A percentile compares a stretch with the other conserved stretches of the same genome.
phyloP scores from a whole-genome alignment of 352 stramenopile genomes.

The Phytophthora capsici region DNA sequence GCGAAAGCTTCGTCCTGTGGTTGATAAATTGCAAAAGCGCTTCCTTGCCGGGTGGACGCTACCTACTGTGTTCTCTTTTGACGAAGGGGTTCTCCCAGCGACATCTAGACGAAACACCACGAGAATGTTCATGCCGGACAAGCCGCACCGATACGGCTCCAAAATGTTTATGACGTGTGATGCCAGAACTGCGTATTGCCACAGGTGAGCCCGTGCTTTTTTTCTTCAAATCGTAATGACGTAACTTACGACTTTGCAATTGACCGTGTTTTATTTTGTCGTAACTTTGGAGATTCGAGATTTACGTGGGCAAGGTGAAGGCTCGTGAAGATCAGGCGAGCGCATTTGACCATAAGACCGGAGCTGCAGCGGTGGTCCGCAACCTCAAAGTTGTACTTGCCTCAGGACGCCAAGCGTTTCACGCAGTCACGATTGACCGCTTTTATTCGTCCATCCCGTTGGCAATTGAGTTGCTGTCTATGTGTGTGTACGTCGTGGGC shows the following conservation, averaged over 20 bases:
- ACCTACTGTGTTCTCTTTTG: slow-evolving; percentile 27
- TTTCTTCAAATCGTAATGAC: too few species aligned
- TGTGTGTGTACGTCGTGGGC: slow-evolving; percentile 32
- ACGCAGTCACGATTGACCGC: slow-evolving; percentile 22
- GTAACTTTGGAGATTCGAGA: slow-evolving; percentile 18
- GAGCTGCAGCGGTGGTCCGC: slow-evolving; percentile 3
- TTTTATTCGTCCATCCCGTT: slow-evolving; percentile 33
- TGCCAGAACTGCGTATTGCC: slow-evolving; percentile 2
- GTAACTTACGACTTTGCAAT: too few species aligned
- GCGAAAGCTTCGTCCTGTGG: neutral
- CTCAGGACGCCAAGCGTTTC: slow-evolving; percentile 9
- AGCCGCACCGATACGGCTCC: slow-evolving; percentile 14
- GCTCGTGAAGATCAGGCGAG: neutral
- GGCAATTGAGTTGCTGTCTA: slow-evolving; percentile 27
- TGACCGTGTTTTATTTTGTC: slow-evolving; percentile 7
- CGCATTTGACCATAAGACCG: slow-evolving; percentile 14
- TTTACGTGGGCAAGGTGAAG: slow-evolving; percentile 4
- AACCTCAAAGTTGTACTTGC: too few species aligned
- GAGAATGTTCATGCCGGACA: slow-evolving; percentile 30
- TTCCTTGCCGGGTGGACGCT: slow-evolving; percentile 5
- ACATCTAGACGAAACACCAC: too few species aligned
- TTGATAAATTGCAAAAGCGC: neutral
- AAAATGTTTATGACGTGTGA: slow-evolving; percentile 28
- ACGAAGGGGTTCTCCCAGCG: slow-evolving; percentile 31
- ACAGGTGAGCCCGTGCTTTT: too few species aligned